Conservation (phyloP, 75 land plant genomes). For the Chamaecyparis obtusa region DNA sequence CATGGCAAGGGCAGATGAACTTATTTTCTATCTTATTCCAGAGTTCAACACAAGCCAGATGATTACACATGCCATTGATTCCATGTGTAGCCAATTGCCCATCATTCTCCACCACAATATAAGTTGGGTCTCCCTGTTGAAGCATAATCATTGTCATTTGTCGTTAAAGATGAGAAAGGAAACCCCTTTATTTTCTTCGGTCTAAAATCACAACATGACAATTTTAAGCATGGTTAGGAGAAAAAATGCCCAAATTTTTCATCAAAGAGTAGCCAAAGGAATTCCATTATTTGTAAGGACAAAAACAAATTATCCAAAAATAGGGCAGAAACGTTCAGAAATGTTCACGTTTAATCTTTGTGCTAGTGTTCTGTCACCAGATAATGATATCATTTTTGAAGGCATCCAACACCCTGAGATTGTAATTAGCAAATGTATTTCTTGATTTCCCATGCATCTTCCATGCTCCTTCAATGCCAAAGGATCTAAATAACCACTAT, state of each 20-base stretch:
- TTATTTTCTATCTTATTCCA: conserved; percentile 92
- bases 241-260: too few species aligned
- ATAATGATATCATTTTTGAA: conserved; percentile 84
- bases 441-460: too few species aligned
- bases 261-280: neutral
- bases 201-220: neutral
- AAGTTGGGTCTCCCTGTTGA: conserved; percentile 94
- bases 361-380: conserved; percentile 85
- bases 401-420: too few species aligned
- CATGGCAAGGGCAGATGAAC: conserved; percentile 99
- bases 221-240: neutral
- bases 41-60: conserved; percentile 98
- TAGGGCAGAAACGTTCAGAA: conserved; percentile 21
- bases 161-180: neutral
- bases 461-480: too few species aligned
- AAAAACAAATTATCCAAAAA: too few species aligned
- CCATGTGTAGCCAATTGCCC: conserved; percentile 87
- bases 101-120: conserved; percentile 92
- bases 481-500: too few species aligned
- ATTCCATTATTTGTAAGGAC: too few species aligned
- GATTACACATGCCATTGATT: conserved; percentile 95
- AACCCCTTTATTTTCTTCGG: neutral
- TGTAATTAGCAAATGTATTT: too few species aligned
- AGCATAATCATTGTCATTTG: neutral
- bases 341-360: conserved; percentile 96